These are phyloP conservation scores for Moricandia arvensis DNA, from an alignment of 345 rosid genomes.

Conservation along the genomic window DNA sequence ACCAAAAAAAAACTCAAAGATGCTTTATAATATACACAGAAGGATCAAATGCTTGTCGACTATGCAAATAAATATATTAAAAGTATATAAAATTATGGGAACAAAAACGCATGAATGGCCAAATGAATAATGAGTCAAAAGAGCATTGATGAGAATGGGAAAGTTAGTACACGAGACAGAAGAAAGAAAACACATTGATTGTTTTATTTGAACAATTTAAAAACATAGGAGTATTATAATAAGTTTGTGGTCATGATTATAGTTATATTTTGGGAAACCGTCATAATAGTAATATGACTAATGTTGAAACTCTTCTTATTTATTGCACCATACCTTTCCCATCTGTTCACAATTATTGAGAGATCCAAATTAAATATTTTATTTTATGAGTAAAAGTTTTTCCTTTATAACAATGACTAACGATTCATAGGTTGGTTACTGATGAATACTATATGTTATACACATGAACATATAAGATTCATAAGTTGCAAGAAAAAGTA, in stretches of 20 bases:
- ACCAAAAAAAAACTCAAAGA: background rate
- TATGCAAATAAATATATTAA: background rate
- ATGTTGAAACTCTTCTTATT: constrained; percentile 27
- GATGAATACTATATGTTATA: background rate
- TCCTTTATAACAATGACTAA: background rate
- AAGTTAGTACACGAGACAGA: constrained; percentile 34
- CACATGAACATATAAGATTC: background rate
- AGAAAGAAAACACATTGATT: constrained; percentile 28
- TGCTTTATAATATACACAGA: background rate
- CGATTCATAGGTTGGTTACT: background rate
- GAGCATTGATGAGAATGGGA: constrained; percentile 37
- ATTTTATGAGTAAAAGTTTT: background rate
- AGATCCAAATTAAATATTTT: background rate
- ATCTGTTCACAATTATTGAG: constrained; percentile 29
- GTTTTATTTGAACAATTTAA: background rate
- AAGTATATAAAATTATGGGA: background rate
- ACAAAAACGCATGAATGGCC: constrained; percentile 32
- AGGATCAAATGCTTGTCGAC: constrained; percentile 17
- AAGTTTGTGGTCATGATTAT: constrained; percentile 27
- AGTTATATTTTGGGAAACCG: constrained; percentile 33
- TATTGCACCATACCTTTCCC: constrained; percentile 30
- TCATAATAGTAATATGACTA: constrained; percentile 26
- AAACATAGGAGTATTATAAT: background rate
- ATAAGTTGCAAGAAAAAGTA: constrained; percentile 12
- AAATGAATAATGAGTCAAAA: constrained; percentile 38